Conservation (phyloP, 2,329 filamentous ascomycete species). For the Trichoderma lentiforme region DNA sequence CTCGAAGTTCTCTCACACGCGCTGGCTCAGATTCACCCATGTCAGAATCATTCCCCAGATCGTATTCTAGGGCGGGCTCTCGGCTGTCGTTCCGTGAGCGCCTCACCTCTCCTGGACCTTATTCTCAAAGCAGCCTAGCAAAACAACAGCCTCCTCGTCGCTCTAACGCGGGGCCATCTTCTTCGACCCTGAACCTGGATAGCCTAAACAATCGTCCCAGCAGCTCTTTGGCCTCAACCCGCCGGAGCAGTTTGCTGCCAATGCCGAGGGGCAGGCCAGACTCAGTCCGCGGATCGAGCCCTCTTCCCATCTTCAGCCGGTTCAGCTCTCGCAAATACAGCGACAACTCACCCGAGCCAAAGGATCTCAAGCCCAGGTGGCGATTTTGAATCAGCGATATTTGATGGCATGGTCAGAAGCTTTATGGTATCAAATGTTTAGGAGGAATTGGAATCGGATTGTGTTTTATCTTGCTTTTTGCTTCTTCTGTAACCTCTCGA, state of each 20-base stretch:
- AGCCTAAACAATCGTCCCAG: conserved; percentile 44
- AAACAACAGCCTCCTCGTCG: conserved; percentile 51
- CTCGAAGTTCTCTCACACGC: conserved; percentile 48
- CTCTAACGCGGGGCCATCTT: conserved; percentile 51
- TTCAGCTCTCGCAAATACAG: conserved; percentile 42
- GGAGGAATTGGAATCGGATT: conserved; percentile 4
- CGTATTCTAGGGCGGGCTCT: conserved; percentile 41
- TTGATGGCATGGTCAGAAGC: not conserved
- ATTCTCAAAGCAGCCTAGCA: conserved; percentile 43
- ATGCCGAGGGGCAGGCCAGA: conserved; percentile 37
- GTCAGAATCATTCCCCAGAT: conserved; percentile 38
- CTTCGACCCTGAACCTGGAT: conserved; percentile 32
- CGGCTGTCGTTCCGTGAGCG: conserved; percentile 55
- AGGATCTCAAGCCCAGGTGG: conserved; percentile 50
- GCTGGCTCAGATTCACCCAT: conserved; percentile 48
- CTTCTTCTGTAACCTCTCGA: not conserved
- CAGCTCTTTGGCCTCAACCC: conserved; percentile 53
- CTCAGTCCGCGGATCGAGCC: conserved; percentile 44
- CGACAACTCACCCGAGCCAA: conserved; percentile 35
- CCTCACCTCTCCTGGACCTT: conserved; percentile 47
- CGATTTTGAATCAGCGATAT: conserved; percentile 16
- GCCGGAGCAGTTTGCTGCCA: conserved; percentile 55
- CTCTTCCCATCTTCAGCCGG: conserved; percentile 46
- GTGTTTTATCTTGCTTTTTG: conserved; percentile 4
- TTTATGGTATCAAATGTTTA: not conserved